A percentile compares a stretch with the other conserved stretches of the same genome.
Evolutionary conservation across 2,329 filamentous ascomycete genomes (phyloP).

Genomic region (Trichoderma lentiforme): DNA sequence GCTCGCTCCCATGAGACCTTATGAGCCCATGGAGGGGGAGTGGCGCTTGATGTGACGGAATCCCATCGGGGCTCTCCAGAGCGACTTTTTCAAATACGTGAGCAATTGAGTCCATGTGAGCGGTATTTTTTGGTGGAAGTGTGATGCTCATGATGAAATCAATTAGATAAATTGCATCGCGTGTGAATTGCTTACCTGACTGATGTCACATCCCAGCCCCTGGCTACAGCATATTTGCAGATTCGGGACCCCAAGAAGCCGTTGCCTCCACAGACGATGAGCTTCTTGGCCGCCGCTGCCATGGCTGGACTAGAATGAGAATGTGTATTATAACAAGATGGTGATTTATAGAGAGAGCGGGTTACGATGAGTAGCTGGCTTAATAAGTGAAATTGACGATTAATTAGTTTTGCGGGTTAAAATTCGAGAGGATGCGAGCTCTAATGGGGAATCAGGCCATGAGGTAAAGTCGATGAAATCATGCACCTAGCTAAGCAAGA

Average conservation of each 20-base stretch:
- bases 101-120: background rate
- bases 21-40: constrained; percentile 75
- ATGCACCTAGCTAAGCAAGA: constrained; percentile 17
- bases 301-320: background rate
- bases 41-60: constrained; percentile 65
- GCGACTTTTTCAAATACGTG: constrained; percentile 55
- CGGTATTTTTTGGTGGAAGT: background rate
- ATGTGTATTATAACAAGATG: background rate
- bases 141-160: background rate
- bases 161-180: background rate
- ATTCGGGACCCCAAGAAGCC: constrained; percentile 87
- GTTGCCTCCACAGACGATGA: constrained; percentile 90
- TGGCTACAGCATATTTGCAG: constrained; percentile 80
- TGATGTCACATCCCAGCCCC: constrained; percentile 90
- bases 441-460: background rate
- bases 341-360: background rate
- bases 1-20: constrained; percentile 83
- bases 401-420: background rate
- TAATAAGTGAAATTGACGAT: background rate
- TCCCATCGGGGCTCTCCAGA: constrained; percentile 89
- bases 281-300: constrained; percentile 58
- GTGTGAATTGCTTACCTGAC: constrained; percentile 62
- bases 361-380: background rate
- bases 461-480: constrained; percentile 23
- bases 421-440: background rate